phyloP scores from a whole-genome alignment of 2,329 filamentous ascomycete genomes.

The Aspergillus ustus region DNA sequence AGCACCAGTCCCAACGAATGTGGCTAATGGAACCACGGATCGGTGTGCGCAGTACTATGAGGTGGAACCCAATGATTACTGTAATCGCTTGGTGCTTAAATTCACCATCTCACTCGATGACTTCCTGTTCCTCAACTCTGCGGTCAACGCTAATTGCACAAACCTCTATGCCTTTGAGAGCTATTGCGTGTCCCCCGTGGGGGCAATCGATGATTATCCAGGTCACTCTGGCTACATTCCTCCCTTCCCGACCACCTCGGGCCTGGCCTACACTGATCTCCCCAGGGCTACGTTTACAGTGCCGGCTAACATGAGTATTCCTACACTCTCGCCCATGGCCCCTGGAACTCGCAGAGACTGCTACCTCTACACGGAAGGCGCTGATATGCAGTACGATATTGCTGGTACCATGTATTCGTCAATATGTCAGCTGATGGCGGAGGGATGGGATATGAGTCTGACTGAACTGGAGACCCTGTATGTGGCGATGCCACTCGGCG shows the following conservation, averaged over 20 bases:
- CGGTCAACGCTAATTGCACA: too few relatives aligned
- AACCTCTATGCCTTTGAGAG: background rate
- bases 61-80: too few relatives aligned
- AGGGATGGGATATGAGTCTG: background rate
- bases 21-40: too few relatives aligned
- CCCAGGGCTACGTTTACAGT: background rate
- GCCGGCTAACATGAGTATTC: background rate
- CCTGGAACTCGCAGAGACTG: constrained; percentile 4
- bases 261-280: background rate
- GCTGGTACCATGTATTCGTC: background rate
- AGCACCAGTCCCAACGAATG: too few relatives aligned
- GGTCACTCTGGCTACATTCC: background rate
- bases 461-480: background rate
- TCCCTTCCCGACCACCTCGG: background rate
- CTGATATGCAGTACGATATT: background rate
- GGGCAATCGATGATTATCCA: constrained; percentile 10
- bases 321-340: background rate
- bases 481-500: too few relatives aligned
- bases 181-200: constrained; percentile 1
- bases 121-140: too few relatives aligned
- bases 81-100: too few relatives aligned
- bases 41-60: too few relatives aligned
- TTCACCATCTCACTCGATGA: too few relatives aligned
- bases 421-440: constrained; percentile 2
- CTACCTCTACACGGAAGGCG: background rate